Percentiles rank a stretch among this genome's conserved stretches.
phyloP scores from a whole-genome alignment of 176 grass and related monocot genomes.

The Musa schizocarpa region DNA sequence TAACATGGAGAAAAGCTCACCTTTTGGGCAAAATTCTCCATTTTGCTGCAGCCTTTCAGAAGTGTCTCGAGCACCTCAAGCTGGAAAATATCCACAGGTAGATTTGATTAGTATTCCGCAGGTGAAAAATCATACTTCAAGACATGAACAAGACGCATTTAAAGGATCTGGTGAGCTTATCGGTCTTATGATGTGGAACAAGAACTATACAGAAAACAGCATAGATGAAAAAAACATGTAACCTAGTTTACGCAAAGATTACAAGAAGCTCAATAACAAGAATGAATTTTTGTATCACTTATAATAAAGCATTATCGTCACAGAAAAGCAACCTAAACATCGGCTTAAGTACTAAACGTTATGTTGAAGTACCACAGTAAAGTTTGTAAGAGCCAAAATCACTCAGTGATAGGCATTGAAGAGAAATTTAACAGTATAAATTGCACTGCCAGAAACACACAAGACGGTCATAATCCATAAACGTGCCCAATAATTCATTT shows the following conservation, averaged over 20 bases:
- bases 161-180: too few species aligned
- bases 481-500: not conserved
- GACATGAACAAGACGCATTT: not conserved
- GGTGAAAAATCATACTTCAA: not conserved
- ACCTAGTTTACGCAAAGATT: not conserved
- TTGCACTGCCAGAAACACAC: not conserved
- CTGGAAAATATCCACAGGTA: conserved; percentile 20
- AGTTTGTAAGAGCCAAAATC: too few species aligned
- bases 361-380: too few species aligned
- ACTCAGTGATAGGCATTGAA: not conserved
- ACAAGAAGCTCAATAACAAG: not conserved
- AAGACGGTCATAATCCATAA: not conserved
- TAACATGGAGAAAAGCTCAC: conserved; percentile 16
- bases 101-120: conserved; percentile 1
- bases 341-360: not conserved
- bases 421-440: not conserved
- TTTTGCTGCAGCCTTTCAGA: conserved; percentile 40
- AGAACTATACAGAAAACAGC: not conserved
- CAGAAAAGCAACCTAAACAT: not conserved
- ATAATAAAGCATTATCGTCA: not conserved
- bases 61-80: conserved; percentile 32
- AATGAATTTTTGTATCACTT: not conserved
- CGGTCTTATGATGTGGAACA: too few species aligned
- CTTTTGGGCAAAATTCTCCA: conserved; percentile 27
- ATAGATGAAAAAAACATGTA: not conserved